Evolutionary conservation across 495 filamentous ascomycete species (phyloP).

Genomic region (Daldinia childiae): DNA sequence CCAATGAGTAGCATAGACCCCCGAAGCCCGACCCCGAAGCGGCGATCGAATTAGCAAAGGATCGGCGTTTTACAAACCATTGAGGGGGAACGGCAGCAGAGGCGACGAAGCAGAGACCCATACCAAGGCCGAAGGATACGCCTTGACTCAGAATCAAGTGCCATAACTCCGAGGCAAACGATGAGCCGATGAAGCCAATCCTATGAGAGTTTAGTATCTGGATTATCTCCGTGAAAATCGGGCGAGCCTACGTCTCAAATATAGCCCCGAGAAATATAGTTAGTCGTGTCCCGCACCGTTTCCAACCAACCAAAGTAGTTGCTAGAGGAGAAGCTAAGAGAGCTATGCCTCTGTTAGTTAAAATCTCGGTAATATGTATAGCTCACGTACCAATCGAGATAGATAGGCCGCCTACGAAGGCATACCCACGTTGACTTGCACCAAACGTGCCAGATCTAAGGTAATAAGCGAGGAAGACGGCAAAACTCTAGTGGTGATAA

Average conservation of each 20-base stretch:
- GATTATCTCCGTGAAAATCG: not conserved
- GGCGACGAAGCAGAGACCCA: constrained; percentile 80
- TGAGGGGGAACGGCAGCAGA: constrained; percentile 77
- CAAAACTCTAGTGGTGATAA: constrained; percentile 60
- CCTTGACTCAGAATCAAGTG: constrained; percentile 81
- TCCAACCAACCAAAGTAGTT: constrained; percentile 63
- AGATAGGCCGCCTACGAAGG: constrained; percentile 78
- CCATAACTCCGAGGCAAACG: constrained; percentile 74
- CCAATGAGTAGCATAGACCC: constrained; percentile 69
- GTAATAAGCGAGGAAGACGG: constrained; percentile 78
- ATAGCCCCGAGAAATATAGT: constrained; percentile 69
- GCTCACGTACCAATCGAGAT: constrained; percentile 60
- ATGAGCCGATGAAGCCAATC: constrained; percentile 69
- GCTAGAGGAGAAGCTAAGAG: constrained; percentile 72
- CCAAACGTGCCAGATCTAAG: constrained; percentile 67
- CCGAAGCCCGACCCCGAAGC: constrained; percentile 79
- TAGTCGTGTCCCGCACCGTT: constrained; percentile 60
- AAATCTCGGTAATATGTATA: not conserved
- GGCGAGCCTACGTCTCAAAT: constrained; percentile 61
- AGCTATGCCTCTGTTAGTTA: constrained; percentile 56
- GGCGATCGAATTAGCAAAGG: constrained; percentile 77
- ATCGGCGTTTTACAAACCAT: constrained; percentile 77
- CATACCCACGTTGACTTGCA: constrained; percentile 68
- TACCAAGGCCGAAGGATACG: constrained; percentile 75
- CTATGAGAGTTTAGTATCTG: constrained; percentile 11